Evolutionary conservation across 1,139 yeast genomes (phyloP).

Genomic region (Yamadazyma epiphylla): DNA sequence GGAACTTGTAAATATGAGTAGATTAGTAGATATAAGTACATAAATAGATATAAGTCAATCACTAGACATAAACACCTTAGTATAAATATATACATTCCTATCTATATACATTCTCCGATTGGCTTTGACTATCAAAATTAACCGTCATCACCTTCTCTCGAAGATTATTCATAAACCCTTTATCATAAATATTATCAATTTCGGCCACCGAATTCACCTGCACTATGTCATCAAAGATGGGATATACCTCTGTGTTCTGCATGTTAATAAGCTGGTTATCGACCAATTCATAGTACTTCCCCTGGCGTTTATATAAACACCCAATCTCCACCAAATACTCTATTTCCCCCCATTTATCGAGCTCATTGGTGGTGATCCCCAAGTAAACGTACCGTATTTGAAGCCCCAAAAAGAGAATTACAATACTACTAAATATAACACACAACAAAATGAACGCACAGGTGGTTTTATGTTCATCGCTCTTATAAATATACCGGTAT

Average conservation of each 20-base stretch:
- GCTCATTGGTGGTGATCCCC: conserved; percentile 92
- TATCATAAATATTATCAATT: conserved; percentile 63
- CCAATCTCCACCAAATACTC: conserved; percentile 51
- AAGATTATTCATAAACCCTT: conserved; percentile 54
- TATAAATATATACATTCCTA: too few relatives aligned
- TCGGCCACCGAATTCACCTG: conserved; percentile 21
- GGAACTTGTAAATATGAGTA: too few relatives aligned
- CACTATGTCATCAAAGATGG: conserved; percentile 3
- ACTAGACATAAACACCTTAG: too few relatives aligned
- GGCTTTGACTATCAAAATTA: too few relatives aligned
- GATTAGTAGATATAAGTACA: too few relatives aligned
- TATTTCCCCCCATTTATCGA: conserved; percentile 77
- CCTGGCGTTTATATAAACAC: conserved; percentile 19
- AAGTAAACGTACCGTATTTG: conserved; percentile 62
- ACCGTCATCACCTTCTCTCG: conserved; percentile 14
- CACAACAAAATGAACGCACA: conserved; percentile 56
- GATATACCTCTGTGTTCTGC: conserved; percentile 8
- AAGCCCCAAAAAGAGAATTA: conserved; percentile 53
- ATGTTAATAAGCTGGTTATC: conserved; percentile 10
- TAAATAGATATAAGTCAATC: too few relatives aligned
- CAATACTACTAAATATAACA: conserved; percentile 48
- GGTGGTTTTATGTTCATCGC: conserved; percentile 34
- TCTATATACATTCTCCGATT: too few relatives aligned
- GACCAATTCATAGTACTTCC: conserved; percentile 19
- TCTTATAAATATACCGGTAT: not conserved